These are phyloP conservation scores for Cinchona pubescens DNA, from an alignment of 257 asterid genomes.

Conservation along the genomic window DNA sequence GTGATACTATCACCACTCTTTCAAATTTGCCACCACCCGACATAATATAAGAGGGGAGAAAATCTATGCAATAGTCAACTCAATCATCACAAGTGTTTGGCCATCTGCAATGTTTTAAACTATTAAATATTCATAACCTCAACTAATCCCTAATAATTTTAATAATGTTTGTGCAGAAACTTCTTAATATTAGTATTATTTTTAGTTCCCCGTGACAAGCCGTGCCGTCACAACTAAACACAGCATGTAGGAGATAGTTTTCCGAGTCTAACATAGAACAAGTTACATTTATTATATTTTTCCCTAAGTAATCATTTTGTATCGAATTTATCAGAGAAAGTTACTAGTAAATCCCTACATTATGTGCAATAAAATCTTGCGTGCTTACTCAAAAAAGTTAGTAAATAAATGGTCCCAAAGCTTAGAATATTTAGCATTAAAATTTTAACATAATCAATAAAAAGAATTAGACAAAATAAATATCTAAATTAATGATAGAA, in stretches of 20 bases:
- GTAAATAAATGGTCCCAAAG: slow-evolving; percentile 3
- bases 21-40: slow-evolving; percentile 7
- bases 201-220: slow-evolving; percentile 17
- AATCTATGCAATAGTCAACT: neutral
- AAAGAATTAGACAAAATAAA: neutral
- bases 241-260: slow-evolving; percentile 8
- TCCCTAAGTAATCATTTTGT: neutral
- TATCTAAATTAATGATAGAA: neutral
- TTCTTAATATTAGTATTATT: neutral
- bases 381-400: too few relatives aligned
- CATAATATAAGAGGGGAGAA: neutral
- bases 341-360: too few relatives aligned
- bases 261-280: slow-evolving; percentile 17
- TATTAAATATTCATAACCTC: neutral
- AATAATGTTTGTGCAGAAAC: neutral
- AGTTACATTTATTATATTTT: neutral
- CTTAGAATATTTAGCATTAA: neutral
- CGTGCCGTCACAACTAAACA: slow-evolving; percentile 68
- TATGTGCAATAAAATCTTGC: too few relatives aligned
- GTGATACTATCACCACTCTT: too few relatives aligned
- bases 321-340: slow-evolving; percentile 1
- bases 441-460: neutral
- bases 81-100: neutral
- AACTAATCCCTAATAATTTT: neutral
- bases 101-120: neutral